Conservation (phyloP, 2,329 filamentous ascomycete genomes). For the Fusarium sp. region DNA sequence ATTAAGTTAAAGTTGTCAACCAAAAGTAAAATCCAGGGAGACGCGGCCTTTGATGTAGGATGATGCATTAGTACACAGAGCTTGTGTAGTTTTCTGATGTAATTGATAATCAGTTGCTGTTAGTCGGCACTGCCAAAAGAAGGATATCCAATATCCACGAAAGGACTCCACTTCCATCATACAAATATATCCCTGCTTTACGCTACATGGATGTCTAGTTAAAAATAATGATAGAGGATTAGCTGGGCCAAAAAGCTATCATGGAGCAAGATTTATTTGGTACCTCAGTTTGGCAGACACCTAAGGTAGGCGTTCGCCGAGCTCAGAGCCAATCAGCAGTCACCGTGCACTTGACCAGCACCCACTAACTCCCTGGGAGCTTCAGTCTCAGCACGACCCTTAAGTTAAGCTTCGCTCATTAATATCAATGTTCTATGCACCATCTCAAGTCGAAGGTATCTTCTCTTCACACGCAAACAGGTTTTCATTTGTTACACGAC, state of each 20-base stretch:
- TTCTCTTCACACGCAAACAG: background rate
- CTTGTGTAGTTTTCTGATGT: background rate
- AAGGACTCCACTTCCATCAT: no score
- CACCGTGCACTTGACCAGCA: conserved; percentile 5
- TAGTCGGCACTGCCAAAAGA: no score
- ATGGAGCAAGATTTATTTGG: background rate
- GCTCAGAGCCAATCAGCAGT: conserved; percentile 23
- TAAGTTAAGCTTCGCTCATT: background rate
- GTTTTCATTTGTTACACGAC: background rate
- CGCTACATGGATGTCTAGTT: no score
- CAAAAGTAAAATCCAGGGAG: background rate
- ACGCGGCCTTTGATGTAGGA: background rate
- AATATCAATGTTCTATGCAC: background rate
- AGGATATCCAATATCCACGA: no score
- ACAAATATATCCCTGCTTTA: no score
- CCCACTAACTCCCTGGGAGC: conserved; percentile 4
- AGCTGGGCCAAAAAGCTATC: no score
- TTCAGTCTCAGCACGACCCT: conserved; percentile 9
- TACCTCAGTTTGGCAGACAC: background rate
- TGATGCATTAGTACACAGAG: background rate
- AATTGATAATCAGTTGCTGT: no score
- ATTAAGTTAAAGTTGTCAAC: background rate
- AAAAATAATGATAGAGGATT: no score
- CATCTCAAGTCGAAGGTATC: background rate
- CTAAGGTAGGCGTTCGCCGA: background rate